Conservation (phyloP, 2,329 filamentous ascomycete species). For the Gremmenia infestans region DNA sequence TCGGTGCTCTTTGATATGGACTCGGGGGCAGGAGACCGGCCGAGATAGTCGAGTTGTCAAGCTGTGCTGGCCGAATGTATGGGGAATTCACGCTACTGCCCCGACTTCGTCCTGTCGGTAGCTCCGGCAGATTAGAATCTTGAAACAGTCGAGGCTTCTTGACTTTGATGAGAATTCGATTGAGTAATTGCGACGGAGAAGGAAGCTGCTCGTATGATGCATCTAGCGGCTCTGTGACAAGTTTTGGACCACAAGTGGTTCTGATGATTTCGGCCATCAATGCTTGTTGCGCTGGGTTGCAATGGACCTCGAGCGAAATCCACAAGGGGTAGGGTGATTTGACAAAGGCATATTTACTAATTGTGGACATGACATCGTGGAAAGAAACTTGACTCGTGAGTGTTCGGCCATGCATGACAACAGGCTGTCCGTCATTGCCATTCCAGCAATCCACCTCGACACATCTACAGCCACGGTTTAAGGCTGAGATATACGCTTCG, state of each 20-base stretch:
- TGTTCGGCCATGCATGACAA: conserved; percentile 87
- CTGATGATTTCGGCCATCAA: conserved; percentile 89
- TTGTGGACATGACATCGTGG: conserved; percentile 83
- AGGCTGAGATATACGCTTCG: conserved; percentile 86
- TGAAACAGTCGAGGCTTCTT: conserved; percentile 60
- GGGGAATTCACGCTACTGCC: conserved; percentile 75
- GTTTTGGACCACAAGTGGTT: conserved; percentile 72
- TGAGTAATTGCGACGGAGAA: conserved; percentile 77
- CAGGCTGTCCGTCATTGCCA: conserved; percentile 77
- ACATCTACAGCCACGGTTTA: conserved; percentile 86
- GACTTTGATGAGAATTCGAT: conserved; percentile 87
- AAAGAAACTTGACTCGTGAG: conserved; percentile 87
- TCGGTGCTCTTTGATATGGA: conserved; percentile 31
- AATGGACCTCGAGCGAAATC: conserved; percentile 94
- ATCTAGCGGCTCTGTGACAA: conserved; percentile 72
- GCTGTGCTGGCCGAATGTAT: conserved; percentile 56
- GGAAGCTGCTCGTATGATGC: conserved; percentile 66
- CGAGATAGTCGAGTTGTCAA: conserved; percentile 53
- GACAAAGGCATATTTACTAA: conserved; percentile 90
- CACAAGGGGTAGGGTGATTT: conserved; percentile 85
- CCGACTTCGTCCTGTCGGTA: conserved; percentile 46
- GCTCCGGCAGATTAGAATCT: conserved; percentile 39
- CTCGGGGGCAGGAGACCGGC: conserved; percentile 50
- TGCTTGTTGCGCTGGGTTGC: conserved; percentile 74
- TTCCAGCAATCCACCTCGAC: conserved; percentile 99